Base-by-base conservation (phyloP, 495 filamentous ascomycete species). In the Penicillium manginii region DNA sequence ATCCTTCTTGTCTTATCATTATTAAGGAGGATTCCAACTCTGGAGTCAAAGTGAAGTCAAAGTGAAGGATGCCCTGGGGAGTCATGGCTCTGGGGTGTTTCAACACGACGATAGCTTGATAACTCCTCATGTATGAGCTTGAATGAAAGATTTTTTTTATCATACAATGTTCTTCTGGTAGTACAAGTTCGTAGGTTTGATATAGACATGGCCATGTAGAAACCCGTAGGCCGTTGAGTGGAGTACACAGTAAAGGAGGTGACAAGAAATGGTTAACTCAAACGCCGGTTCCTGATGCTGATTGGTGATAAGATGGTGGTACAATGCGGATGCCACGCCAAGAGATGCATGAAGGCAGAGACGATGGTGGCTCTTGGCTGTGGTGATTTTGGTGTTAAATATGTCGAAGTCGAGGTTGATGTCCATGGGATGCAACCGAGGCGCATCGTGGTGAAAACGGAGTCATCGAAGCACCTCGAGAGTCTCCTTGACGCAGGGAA, bases 241-340 rank as follows among this genome's bases (percentile, higher is more conserved):
- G 40, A 43, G 45, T 47, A 47, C 43, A 47, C 45, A 26, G 10
- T 47, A 46, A 57, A n/a, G 5, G n/a, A 9, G 19, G 12, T 15
- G 17, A 10, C 21, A 47, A 47, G 18, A 50, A 55, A 29, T 29
- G 26, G 26, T 29, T 5, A 55, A 21, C 12, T 33, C 39, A 60
- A 63, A 66, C 64, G 58, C 64, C 64, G 18, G 45, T 52, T 56
- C 59, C 52, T 45, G 50, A 66, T 66, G 63, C 63, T 57, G 55
- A 53, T 58, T 35, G 32, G 42, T n/a, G 51, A 53, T 54, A 52
- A 50, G 33, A 52, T 63, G 51, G 32, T 56, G 35, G 31, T 54
- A 48, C 35, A 57, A 42, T 33, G 55, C 46, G 39, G 26, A 47
- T 47, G 19, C 45, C 45, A 26, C 40, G 45, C 26, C 45, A 43